Conservation (phyloP, 352 stramenopile genomes). For the Phytophthora lateralis region DNA sequence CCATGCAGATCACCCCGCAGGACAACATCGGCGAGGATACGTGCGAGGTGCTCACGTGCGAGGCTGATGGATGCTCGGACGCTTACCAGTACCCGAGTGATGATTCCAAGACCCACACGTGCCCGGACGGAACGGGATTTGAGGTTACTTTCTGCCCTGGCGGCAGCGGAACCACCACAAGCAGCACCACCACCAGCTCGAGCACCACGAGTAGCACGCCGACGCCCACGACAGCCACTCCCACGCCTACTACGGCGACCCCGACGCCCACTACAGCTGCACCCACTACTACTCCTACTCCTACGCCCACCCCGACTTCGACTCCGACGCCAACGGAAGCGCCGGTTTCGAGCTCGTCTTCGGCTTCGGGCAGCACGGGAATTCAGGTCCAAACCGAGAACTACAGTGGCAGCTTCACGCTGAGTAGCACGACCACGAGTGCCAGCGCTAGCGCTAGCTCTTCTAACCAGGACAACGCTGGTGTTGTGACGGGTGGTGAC, state of each 20-base stretch:
- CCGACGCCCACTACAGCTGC: constrained; percentile 24
- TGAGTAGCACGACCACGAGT: constrained; percentile 19
- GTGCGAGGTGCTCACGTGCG: constrained; percentile 52
- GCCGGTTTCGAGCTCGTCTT: constrained; percentile 21
- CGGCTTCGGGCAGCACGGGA: constrained; percentile 11
- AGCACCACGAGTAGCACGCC: constrained; percentile 16
- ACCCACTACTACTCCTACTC: constrained; percentile 22
- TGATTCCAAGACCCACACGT: constrained; percentile 59
- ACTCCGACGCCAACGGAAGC: constrained; percentile 32
- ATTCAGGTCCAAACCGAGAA: constrained; percentile 31
- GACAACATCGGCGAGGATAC: constrained; percentile 45
- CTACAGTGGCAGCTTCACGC: constrained; percentile 36
- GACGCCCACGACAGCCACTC: constrained; percentile 22
- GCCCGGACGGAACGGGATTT: constrained; percentile 46
- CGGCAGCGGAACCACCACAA: constrained; percentile 32
- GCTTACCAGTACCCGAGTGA: constrained; percentile 68
- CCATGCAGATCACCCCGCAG: constrained; percentile 57
- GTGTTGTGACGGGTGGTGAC: constrained; percentile 21
- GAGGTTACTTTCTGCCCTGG: constrained; percentile 58
- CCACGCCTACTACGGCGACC: constrained; percentile 14
- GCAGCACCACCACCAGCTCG: constrained; percentile 20
- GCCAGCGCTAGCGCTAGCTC: constrained; percentile 27
- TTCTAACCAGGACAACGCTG: constrained; percentile 20
- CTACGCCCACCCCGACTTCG: constrained; percentile 19
- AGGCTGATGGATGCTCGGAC: constrained; percentile 49